Conservation (phyloP, 805 yeast genomes). For the Ogataea neopini region DNA sequence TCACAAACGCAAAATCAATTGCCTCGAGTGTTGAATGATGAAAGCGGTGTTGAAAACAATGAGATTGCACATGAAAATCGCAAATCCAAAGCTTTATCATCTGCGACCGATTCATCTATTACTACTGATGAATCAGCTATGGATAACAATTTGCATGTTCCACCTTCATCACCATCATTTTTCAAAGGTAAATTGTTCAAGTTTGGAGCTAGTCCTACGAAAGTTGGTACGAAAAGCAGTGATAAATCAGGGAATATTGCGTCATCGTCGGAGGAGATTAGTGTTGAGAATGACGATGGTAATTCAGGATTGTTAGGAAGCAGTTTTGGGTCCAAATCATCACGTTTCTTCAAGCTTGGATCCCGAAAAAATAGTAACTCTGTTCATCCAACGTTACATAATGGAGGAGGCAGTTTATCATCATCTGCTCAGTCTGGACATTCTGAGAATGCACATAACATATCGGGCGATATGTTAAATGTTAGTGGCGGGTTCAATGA, state of each 20-base stretch:
- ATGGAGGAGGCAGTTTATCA: neutral
- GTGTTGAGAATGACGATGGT: constrained; percentile 14
- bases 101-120: constrained; percentile 19
- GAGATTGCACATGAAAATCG: neutral
- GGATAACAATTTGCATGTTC: constrained; percentile 13
- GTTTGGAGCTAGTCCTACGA: constrained; percentile 39
- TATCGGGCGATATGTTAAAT: constrained; percentile 3
- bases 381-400: constrained; percentile 5
- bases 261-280: constrained; percentile 15
- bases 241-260: constrained; percentile 19
- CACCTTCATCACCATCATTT: constrained; percentile 39
- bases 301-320: constrained; percentile 20
- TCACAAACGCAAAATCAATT: constrained; percentile 5
- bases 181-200: constrained; percentile 38
- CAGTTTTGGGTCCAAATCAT: constrained; percentile 32
- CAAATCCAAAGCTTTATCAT: constrained; percentile 6
- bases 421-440: constrained; percentile 3
- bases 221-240: constrained; percentile 25
- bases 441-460: constrained; percentile 1
- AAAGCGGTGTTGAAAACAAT: constrained; percentile 5
- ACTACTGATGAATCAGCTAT: constrained; percentile 28
- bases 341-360: constrained; percentile 35
- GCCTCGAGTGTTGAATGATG: neutral
- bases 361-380: constrained; percentile 26
- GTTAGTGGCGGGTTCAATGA: constrained; percentile 3